Base-by-base conservation (phyloP, 495 filamentous ascomycete species). In the Aspergillus coremiiformis region DNA sequence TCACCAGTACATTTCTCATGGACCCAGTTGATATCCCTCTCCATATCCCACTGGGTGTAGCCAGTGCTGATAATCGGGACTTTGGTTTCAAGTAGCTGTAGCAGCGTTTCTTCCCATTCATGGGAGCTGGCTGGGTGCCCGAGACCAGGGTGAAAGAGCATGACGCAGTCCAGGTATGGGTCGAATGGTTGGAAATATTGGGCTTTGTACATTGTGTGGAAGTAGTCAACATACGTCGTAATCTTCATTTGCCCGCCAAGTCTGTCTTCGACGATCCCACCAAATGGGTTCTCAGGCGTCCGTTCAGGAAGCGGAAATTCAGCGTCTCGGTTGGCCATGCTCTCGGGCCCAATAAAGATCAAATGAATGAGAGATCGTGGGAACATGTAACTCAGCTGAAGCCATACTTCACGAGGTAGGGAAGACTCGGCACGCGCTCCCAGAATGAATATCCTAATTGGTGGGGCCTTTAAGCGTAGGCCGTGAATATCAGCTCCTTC, bases 381-480 rank as follows among this genome's bases (percentile, higher is more conserved):
- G 78, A 97, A 99, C 53, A 97, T 81, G 69, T 93, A 81, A 20
- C 84, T 78, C 44, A 99, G 76, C 67, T 99, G 93, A 17, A 92
- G 73, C 93, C 93, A 99, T 39, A 90, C 87, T 54, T 95, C 85
- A 37, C 94, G 85, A 9, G 93, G 93, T 2, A 97, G 82, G 12
- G 90, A 96, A 17, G 93, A 96, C 66, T 99, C 93, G 26, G 93
- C 94, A 17, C 93, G 90, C 4, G 93, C 93, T 33, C 93, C 93
- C 8, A 99, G 81, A 43, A 97, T 85, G 69, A 99, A 99, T 49
- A 99, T 74, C 19, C 93, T 86, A 26, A 95, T 81, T 1, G 93
- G 84, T 5, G 93, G 93, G 3, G 94, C 84, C 60, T 82, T 86
- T 33, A 86, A 78, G 17, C 89, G 84, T 20, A 97, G 78, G 43